Evolutionary conservation across 2,329 filamentous ascomycete species (phyloP).

Genomic region (Phialophora chinensis): DNA sequence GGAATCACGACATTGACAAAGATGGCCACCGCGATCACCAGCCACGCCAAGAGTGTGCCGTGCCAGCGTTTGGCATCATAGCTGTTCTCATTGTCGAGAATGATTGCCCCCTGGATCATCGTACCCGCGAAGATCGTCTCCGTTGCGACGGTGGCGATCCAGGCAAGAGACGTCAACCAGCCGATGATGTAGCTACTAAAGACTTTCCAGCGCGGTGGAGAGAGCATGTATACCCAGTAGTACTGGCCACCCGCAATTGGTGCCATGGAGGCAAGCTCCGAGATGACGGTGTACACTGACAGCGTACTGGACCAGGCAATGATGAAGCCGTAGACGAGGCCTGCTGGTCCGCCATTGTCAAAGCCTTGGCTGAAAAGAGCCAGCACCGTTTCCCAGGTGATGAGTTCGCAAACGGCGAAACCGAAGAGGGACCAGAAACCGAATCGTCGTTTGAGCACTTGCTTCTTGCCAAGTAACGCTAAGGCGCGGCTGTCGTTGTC

Average conservation of each 20-base stretch:
- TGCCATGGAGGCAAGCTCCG: slow-evolving; percentile 56
- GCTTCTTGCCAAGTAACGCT: slow-evolving; percentile 54
- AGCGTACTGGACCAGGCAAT: slow-evolving; percentile 59
- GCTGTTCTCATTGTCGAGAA: slow-evolving; percentile 45
- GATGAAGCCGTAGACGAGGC: slow-evolving; percentile 59
- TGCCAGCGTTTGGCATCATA: slow-evolving; percentile 48
- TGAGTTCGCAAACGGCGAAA: slow-evolving; percentile 54
- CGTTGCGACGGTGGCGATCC: slow-evolving; percentile 52
- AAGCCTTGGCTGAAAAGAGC: slow-evolving; percentile 52
- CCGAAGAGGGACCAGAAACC: slow-evolving; percentile 52
- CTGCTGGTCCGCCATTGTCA: slow-evolving; percentile 55
- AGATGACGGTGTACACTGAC: slow-evolving; percentile 55
- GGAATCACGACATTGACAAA: slow-evolving; percentile 53
- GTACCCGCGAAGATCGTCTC: slow-evolving; percentile 51
- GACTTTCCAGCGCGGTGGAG: slow-evolving; percentile 48
- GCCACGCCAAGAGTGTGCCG: slow-evolving; percentile 50
- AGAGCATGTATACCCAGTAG: slow-evolving; percentile 56
- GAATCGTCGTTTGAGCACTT: slow-evolving; percentile 53
- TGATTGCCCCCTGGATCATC: slow-evolving; percentile 50
- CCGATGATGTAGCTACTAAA: slow-evolving; percentile 53
- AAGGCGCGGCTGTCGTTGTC: slow-evolving; percentile 46
- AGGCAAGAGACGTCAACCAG: slow-evolving; percentile 53
- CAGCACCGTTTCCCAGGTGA: slow-evolving; percentile 55
- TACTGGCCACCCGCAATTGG: slow-evolving; percentile 55
- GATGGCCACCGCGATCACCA: slow-evolving; percentile 47